phyloP scores from a whole-genome alignment of 2,329 filamentous ascomycete genomes.

The Sporothrix sp. region DNA sequence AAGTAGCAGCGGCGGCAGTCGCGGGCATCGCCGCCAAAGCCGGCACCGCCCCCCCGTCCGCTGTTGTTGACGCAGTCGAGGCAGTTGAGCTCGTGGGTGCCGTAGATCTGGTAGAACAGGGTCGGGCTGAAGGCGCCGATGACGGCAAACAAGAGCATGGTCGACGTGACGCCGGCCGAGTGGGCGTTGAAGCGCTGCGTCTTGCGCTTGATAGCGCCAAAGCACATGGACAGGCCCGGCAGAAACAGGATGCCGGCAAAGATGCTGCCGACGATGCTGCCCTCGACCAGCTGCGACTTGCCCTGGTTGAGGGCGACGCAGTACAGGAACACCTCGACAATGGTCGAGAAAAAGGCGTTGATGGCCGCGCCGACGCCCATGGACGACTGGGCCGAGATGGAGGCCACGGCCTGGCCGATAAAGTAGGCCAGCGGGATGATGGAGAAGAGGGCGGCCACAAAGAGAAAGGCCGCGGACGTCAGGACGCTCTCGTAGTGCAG shows the following conservation, averaged over 20 bases:
- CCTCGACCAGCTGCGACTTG: conserved; percentile 87
- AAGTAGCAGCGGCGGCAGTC: conserved; percentile 95
- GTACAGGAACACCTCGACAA: conserved; percentile 96
- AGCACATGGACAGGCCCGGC: conserved; percentile 95
- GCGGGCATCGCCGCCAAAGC: conserved; percentile 32
- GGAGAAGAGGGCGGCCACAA: conserved; percentile 72
- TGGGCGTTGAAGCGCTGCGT: conserved; percentile 97
- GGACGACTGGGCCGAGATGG: conserved; percentile 94
- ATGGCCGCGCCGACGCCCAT: conserved; percentile 96
- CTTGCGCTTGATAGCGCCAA: conserved; percentile 93
- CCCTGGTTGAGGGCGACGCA: conserved; percentile 88
- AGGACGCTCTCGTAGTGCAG: conserved; percentile 62
- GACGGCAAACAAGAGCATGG: conserved; percentile 93
- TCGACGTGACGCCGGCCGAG: conserved; percentile 92
- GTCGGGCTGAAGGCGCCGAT: conserved; percentile 94
- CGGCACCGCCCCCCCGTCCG: conserved; percentile 28
- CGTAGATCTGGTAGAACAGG: conserved; percentile 97
- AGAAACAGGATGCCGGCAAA: conserved; percentile 94
- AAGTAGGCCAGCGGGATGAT: conserved; percentile 97
- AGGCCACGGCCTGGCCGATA: conserved; percentile 95
- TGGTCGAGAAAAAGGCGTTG: conserved; percentile 95
- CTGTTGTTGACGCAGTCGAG: conserved; percentile 51
- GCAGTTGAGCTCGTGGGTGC: conserved; percentile 91
- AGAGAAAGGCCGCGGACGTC: conserved; percentile 78
- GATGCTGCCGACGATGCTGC: conserved; percentile 94